These are phyloP conservation scores for Scutellaria minor DNA, from an alignment of 257 asterid genomes.

Conservation along the genomic window DNA sequence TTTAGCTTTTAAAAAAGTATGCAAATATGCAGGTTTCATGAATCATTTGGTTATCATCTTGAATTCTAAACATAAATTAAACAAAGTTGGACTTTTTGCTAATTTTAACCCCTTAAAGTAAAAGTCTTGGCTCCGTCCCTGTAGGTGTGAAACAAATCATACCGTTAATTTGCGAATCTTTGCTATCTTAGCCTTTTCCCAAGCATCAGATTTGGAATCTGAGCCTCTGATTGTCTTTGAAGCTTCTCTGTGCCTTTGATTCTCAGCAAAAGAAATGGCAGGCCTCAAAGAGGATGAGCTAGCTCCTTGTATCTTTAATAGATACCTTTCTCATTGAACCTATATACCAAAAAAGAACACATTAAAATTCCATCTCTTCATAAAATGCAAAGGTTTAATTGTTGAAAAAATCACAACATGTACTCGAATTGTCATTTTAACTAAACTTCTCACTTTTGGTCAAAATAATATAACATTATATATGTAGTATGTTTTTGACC, in stretches of 20 bases:
- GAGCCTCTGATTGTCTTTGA: constrained; percentile 35
- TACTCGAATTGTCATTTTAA: no score
- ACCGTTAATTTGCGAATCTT: constrained; percentile 70
- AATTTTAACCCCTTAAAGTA: background rate
- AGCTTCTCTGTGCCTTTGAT: constrained; percentile 42
- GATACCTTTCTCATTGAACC: constrained; percentile 46
- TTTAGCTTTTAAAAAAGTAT: no score
- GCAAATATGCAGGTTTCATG: no score
- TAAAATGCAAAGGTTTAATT: background rate
- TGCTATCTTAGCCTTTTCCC: constrained; percentile 65
- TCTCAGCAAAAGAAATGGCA: constrained; percentile 34
- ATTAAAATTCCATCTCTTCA: background rate
- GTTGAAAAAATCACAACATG: no score
- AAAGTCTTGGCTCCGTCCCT: background rate
- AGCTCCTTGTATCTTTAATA: constrained; percentile 34
- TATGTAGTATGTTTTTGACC: no score
- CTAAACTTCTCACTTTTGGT: no score
- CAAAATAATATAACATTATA: no score
- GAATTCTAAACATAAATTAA: background rate
- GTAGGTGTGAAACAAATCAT: background rate
- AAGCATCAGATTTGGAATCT: constrained; percentile 56
- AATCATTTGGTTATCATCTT: background rate
- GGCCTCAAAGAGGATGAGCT: constrained; percentile 42
- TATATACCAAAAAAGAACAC: background rate
- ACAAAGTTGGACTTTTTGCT: no score